A percentile compares a stretch with the other conserved stretches of the same genome.
Evolutionary conservation across 371 early-diverging fungal species (phyloP).

Genomic region (Globomyces sp.): DNA sequence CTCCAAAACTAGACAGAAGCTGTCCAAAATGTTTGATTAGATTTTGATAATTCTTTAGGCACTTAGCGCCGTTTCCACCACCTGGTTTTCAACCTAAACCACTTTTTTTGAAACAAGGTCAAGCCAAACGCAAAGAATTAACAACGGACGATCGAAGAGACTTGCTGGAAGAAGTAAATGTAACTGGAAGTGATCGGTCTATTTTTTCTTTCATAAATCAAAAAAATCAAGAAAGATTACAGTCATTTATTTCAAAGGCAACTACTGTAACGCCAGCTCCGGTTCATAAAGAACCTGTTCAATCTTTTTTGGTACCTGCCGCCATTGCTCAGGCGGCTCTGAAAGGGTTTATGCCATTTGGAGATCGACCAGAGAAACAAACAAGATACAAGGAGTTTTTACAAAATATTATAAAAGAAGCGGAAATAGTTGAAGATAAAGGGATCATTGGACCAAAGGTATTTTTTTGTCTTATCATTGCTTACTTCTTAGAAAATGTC

Average conservation of each 20-base stretch:
- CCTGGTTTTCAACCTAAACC: neutral
- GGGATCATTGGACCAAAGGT: neutral
- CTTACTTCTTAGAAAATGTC: neutral
- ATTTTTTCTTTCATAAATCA: constrained; percentile 73
- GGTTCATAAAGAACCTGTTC: neutral
- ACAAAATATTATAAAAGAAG: constrained; percentile 31
- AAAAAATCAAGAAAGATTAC: constrained; percentile 66
- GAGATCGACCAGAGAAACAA: constrained; percentile 70
- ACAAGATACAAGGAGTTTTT: constrained; percentile 72
- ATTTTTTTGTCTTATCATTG: neutral
- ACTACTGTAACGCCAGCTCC: constrained; percentile 1
- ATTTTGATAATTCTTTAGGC: neutral
- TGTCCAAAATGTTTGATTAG: neutral
- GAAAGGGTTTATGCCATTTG: constrained; percentile 85
- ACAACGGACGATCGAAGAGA: constrained; percentile 64
- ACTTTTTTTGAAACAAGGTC: neutral
- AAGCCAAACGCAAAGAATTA: constrained; percentile 18
- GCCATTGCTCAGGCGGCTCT: constrained; percentile 66
- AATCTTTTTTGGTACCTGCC: neutral
- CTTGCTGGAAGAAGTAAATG: constrained; percentile 64
- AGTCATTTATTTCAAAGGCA: constrained; percentile 48
- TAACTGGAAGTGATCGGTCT: constrained; percentile 44
- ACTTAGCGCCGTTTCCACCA: neutral
- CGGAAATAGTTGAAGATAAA: neutral
- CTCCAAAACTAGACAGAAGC: neutral